These are phyloP conservation scores for Fusarium metavorans DNA, from an alignment of 2,329 filamentous ascomycete species.

Conservation along the genomic window DNA sequence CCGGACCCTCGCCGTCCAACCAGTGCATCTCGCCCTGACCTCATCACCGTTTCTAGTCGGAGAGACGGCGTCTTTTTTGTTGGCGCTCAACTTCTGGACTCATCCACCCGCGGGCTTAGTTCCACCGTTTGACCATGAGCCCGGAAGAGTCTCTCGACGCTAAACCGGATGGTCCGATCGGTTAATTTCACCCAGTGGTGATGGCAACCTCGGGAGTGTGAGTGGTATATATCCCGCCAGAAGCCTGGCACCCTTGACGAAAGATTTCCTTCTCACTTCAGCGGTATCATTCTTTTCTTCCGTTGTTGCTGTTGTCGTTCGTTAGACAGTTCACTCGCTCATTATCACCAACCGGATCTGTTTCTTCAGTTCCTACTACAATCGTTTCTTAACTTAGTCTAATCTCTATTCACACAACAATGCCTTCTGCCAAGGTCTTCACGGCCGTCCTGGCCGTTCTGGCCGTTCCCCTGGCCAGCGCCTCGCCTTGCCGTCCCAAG, in stretches of 20 bases:
- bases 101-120: background rate
- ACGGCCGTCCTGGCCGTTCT: slow-evolving; percentile 33
- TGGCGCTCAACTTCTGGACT: slow-evolving; percentile 6
- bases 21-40: background rate
- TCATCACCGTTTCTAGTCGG: background rate
- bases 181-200: slow-evolving; percentile 9
- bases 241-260: background rate
- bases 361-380: slow-evolving; percentile 7
- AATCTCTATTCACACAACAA: slow-evolving; percentile 13
- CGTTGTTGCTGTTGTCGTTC: slow-evolving; percentile 33
- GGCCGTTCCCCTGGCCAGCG: slow-evolving; percentile 27
- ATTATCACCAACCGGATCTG: background rate
- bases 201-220: background rate
- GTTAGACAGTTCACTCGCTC: slow-evolving; percentile 30
- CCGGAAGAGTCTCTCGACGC: background rate
- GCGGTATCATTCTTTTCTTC: slow-evolving; percentile 30
- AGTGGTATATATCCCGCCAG: slow-evolving; percentile 21
- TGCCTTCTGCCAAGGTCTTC: slow-evolving; percentile 37
- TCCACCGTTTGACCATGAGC: slow-evolving; percentile 4
- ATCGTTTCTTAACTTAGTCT: slow-evolving; percentile 21
- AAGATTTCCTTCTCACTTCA: background rate
- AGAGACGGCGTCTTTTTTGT: background rate
- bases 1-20: background rate
- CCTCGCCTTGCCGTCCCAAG: slow-evolving; percentile 34
- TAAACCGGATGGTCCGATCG: background rate